These are phyloP conservation scores for Helianthus tuberosus DNA, from an alignment of 129 eudicot species.

Conservation along the genomic window DNA sequence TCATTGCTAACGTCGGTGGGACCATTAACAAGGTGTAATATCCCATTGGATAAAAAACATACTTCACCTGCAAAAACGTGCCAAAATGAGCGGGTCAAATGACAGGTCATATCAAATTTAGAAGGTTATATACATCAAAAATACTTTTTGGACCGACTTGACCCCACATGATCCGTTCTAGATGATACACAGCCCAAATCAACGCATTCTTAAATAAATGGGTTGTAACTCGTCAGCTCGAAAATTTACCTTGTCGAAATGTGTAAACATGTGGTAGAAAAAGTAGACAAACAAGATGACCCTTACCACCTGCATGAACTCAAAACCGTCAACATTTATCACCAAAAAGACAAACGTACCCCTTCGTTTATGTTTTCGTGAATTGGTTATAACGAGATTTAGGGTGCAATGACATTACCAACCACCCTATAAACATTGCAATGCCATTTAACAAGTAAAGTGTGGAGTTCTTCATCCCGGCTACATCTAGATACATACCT, in stretches of 20 bases:
- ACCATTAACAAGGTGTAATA: slow-evolving; percentile 63
- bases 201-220: neutral
- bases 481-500: too few relatives aligned
- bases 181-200: neutral
- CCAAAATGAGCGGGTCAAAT: neutral
- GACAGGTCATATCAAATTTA: neutral
- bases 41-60: slow-evolving; percentile 58
- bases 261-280: slow-evolving; percentile 72
- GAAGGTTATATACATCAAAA: neutral
- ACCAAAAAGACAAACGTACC: slow-evolving; percentile 10
- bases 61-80: slow-evolving; percentile 56
- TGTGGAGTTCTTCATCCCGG: too few relatives aligned
- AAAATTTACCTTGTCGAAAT: slow-evolving; percentile 69
- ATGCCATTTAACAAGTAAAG: too few relatives aligned
- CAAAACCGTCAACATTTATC: slow-evolving; percentile 4
- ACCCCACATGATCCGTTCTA: neutral
- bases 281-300: slow-evolving; percentile 58
- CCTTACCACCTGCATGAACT: slow-evolving; percentile 65
- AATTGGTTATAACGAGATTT: neutral
- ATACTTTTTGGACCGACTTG: neutral
- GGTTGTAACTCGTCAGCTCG: neutral
- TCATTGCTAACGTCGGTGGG: slow-evolving; percentile 55
- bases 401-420: slow-evolving; percentile 55
- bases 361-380: neutral
- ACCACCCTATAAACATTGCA: slow-evolving; percentile 81